phyloP scores from a whole-genome alignment of 2,329 filamentous ascomycete genomes.

The Stemphylium beticola region DNA sequence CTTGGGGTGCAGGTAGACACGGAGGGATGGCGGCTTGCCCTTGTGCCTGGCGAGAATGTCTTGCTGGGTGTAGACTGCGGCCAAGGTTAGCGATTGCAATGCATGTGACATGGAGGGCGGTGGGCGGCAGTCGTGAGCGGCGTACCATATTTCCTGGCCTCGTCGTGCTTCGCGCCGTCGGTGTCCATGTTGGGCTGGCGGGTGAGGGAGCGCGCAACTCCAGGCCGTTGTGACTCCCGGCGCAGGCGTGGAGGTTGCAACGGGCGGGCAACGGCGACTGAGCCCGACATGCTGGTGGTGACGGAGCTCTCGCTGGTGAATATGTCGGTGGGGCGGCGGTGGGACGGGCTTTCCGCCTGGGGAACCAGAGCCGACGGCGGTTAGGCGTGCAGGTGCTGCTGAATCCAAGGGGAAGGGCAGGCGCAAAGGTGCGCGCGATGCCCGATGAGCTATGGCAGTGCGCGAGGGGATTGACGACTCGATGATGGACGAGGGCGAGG shows the following conservation, averaged over 20 bases:
- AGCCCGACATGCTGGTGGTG: constrained; percentile 39
- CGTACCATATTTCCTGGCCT: constrained; percentile 41
- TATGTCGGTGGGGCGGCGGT: constrained; percentile 22
- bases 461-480: constrained; percentile 3
- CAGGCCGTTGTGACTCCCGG: constrained; percentile 52
- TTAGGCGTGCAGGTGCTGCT: constrained; percentile 5
- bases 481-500: background rate
- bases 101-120: background rate
- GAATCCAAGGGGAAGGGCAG: constrained; percentile 13
- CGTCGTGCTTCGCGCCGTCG: constrained; percentile 35
- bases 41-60: constrained; percentile 85
- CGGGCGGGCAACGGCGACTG: constrained; percentile 42
- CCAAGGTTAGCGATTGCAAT: constrained; percentile 13
- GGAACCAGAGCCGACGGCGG: constrained; percentile 19
- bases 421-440: constrained; percentile 23
- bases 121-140: background rate
- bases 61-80: constrained; percentile 70
- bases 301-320: constrained; percentile 13
- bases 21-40: constrained; percentile 76
- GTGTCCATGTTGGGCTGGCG: constrained; percentile 39
- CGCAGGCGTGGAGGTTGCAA: constrained; percentile 53
- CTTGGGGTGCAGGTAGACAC: constrained; percentile 82
- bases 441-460: constrained; percentile 10
- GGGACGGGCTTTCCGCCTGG: constrained; percentile 18
- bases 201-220: constrained; percentile 35